Percentiles rank a stretch among this genome's conserved stretches.
Evolutionary conservation across 495 filamentous ascomycete genomes (phyloP).

Genomic region (Daldinia caldariorum): DNA sequence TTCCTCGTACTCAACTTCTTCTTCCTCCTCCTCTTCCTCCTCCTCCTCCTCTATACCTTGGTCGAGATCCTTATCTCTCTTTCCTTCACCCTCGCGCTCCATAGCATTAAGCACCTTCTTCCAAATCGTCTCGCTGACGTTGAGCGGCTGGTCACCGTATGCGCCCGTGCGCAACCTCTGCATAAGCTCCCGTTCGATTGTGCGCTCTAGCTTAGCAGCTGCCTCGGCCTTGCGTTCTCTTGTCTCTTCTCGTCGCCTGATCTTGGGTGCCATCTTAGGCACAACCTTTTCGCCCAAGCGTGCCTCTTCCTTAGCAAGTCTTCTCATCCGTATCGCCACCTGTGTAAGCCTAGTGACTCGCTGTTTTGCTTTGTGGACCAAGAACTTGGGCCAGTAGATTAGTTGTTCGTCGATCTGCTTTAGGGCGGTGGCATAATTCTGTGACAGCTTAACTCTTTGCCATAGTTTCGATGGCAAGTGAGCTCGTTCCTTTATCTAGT

Average conservation of each 20-base stretch:
- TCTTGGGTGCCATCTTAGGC: conserved; percentile 90
- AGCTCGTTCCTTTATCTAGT: conserved; percentile 67
- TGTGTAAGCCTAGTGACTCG: conserved; percentile 93
- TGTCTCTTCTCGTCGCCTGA: conserved; percentile 85
- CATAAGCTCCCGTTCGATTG: conserved; percentile 95
- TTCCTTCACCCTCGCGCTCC: conserved; percentile 85
- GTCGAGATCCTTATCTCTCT: conserved; percentile 87
- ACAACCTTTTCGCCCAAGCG: conserved; percentile 90
- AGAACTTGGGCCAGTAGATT: conserved; percentile 96
- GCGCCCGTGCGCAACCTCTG: conserved; percentile 90
- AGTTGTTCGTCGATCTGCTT: conserved; percentile 87
- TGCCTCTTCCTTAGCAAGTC: conserved; percentile 86
- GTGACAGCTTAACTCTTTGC: conserved; percentile 90
- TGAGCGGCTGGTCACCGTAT: conserved; percentile 93
- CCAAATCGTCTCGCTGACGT: conserved; percentile 94
- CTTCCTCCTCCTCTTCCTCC: conserved; percentile 73
- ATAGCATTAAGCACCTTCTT: conserved; percentile 94
- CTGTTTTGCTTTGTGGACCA: conserved; percentile 95
- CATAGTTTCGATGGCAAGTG: conserved; percentile 93
- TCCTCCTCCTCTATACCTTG: conserved; percentile 85
- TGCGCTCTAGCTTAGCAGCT: conserved; percentile 94
- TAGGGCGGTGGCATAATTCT: conserved; percentile 89
- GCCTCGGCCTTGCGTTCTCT: conserved; percentile 92
- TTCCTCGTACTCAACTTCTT: conserved; percentile 71
- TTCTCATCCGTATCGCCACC: conserved; percentile 85